phyloP scores from a whole-genome alignment of 768 basidiomycete genomes.

The Trametes cubensis region DNA sequence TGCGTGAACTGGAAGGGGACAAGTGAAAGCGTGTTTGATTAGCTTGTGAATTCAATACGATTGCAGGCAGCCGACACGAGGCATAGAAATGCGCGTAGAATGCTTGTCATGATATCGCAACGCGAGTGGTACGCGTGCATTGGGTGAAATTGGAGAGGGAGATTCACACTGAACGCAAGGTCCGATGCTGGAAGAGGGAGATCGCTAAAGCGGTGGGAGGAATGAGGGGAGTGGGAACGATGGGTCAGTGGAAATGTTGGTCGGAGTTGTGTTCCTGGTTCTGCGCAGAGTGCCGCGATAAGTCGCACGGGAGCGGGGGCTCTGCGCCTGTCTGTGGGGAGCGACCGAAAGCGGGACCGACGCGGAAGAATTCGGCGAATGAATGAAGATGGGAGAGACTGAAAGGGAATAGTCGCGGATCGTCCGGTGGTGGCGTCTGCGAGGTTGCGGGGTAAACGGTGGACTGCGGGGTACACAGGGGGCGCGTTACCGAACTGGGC shows the following conservation, averaged over 20 bases:
- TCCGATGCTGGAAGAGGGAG: slow-evolving; percentile 8
- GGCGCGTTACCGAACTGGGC: background rate
- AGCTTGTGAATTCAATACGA: background rate
- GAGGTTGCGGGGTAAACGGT: background rate
- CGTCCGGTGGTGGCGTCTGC: slow-evolving; percentile 1
- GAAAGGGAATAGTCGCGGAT: background rate
- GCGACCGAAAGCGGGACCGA: slow-evolving; percentile 18
- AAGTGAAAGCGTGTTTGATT: background rate
- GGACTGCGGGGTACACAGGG: background rate
- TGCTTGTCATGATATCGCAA: slow-evolving; percentile 1
- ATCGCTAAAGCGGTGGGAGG: slow-evolving; percentile 13
- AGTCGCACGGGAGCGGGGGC: slow-evolving; percentile 2
- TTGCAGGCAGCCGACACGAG: too few relatives aligned
- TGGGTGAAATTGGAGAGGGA: background rate
- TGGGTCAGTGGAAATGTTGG: background rate
- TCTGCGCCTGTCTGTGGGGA: background rate
- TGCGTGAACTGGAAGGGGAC: background rate
- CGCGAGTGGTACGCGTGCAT: slow-evolving; percentile 1
- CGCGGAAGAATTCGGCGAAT: background rate
- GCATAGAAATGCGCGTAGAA: too few relatives aligned
- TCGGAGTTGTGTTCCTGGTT: slow-evolving; percentile 13
- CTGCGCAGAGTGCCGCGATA: slow-evolving; percentile 2
- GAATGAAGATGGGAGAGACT: background rate
- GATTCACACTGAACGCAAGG: slow-evolving; percentile 10
- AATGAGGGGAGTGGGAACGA: background rate